Evolutionary conservation across 805 yeast genomes (phyloP), one percentile per base, ranked within the genome.

Genomic region (Barnettozyma sp.): DNA sequence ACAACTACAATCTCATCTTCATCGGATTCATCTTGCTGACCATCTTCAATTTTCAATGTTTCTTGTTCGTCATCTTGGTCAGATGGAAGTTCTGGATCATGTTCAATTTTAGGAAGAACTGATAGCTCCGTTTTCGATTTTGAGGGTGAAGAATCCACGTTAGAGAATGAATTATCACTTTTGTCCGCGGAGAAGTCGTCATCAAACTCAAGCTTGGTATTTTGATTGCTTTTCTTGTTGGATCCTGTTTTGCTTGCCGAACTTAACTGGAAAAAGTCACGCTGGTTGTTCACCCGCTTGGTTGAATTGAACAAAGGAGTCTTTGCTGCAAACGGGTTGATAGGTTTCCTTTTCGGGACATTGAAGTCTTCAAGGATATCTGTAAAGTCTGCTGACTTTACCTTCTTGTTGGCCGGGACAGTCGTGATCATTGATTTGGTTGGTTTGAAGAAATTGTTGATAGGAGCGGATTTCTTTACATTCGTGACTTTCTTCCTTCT

Each of bases 1-100:
- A 73, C 60, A 22, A 75, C 65, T 11, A 74, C 62, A n/a, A 75
- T 59, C 14, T 77, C 75, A 25, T 77, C 84, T 12, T 77, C 83
- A 2, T 72, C 72, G 7, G 66, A 69, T 1, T 58, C 65, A 4
- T 25, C 27, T n/a, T n/a, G n/a, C n/a, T n/a, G n/a, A 8, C 65
- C 69, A 1, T 54, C 61, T 2, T 54, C 60, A 78, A 4, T 69
- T 69, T 13, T 63, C 64, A 4, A 52, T 2, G 35, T 19, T 5
- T 25, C 27, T 13, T 23, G 17, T 9, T 26, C n/a, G n/a, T n/a
- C n/a, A n/a, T n/a, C 34, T n/a, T 33, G 24, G 7, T 31, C 36
- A 10, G 30, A 31, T 15, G 26, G 30, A 7, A 11, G 24, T 13
- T 27, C 30, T 12, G 33, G 14, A 22, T 11, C 20, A 16, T 11